Conservation (phyloP, 805 yeast genomes). For the Saturnispora hagleri region DNA sequence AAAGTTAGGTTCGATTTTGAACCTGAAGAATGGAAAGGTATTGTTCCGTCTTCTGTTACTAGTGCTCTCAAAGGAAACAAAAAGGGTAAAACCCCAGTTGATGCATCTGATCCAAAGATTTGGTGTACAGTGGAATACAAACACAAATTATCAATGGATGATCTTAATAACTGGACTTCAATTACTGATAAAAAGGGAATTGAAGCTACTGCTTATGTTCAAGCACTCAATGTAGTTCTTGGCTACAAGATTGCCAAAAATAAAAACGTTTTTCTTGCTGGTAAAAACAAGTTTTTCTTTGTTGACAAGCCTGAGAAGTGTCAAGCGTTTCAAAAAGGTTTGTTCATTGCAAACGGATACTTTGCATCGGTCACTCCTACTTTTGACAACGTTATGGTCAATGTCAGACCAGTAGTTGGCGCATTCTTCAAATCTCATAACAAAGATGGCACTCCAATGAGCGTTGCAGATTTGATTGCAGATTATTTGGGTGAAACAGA, state of each 20-base stretch:
- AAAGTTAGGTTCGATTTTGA: slow-evolving; percentile 16
- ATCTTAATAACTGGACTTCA: slow-evolving; percentile 14
- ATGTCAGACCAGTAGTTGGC: slow-evolving; percentile 23
- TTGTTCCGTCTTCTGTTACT: slow-evolving; percentile 15
- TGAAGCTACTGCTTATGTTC: slow-evolving; percentile 18
- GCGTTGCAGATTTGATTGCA: slow-evolving; percentile 19
- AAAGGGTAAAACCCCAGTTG: slow-evolving; percentile 3
- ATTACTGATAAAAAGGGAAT: slow-evolving; percentile 15
- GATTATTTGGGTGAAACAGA: slow-evolving; percentile 18
- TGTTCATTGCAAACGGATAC: slow-evolving; percentile 24
- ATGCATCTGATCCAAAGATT: slow-evolving; percentile 9
- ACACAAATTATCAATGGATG: slow-evolving; percentile 18
- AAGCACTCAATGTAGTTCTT: slow-evolving; percentile 17
- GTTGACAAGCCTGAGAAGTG: slow-evolving; percentile 19
- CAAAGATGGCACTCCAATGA: slow-evolving; percentile 19
- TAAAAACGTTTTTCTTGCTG: slow-evolving; percentile 17
- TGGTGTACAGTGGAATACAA: slow-evolving; percentile 18
- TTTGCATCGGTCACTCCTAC: slow-evolving; percentile 25
- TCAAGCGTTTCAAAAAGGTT: slow-evolving; percentile 20
- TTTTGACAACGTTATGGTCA: slow-evolving; percentile 20
- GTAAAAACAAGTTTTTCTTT: slow-evolving; percentile 19
- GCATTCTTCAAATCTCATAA: slow-evolving; percentile 23
- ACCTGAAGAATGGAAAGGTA: slow-evolving; percentile 15
- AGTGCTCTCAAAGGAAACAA: slow-evolving; percentile 6
- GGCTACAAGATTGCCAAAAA: slow-evolving; percentile 19